phyloP scores from a whole-genome alignment of 805 yeast genomes.

The Saccharomycopsis javanensis region DNA sequence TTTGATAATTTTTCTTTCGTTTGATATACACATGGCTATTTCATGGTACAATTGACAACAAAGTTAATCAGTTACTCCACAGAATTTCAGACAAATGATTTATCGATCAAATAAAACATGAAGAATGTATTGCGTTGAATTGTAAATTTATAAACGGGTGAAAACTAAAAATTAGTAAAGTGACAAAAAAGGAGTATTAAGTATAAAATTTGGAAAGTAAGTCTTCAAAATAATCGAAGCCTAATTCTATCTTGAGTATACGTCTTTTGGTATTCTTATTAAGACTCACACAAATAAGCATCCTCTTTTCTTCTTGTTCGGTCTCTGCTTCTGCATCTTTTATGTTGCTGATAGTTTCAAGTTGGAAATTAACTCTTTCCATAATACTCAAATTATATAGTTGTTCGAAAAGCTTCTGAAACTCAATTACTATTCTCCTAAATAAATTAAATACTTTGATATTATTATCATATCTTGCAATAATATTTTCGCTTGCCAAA shows the following conservation, averaged over 20 bases:
- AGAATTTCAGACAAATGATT: no score
- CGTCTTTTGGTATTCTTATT: not conserved
- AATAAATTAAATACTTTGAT: constrained; percentile 5
- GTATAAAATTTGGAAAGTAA: not conserved
- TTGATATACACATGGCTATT: no score
- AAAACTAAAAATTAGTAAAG: not conserved
- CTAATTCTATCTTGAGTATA: not conserved
- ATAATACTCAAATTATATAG: constrained; percentile 10
- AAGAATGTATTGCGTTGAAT: no score
- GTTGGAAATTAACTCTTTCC: constrained; percentile 7
- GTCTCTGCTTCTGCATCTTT: not conserved
- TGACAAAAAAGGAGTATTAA: not conserved
- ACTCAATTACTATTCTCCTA: not conserved
- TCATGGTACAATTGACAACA: no score
- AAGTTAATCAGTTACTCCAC: no score
- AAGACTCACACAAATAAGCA: not conserved
- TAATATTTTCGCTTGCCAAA: not conserved
- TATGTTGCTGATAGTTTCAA: not conserved
- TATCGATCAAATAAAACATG: not conserved
- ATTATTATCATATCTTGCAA: not conserved
- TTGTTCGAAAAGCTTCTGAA: constrained; percentile 5
- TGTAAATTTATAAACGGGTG: no score
- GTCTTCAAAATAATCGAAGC: not conserved
- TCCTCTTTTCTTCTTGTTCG: not conserved
- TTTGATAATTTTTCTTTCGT: not conserved